Evolutionary conservation across 2,329 filamentous ascomycete genomes (phyloP).

Genomic region (Fusarium longipes): DNA sequence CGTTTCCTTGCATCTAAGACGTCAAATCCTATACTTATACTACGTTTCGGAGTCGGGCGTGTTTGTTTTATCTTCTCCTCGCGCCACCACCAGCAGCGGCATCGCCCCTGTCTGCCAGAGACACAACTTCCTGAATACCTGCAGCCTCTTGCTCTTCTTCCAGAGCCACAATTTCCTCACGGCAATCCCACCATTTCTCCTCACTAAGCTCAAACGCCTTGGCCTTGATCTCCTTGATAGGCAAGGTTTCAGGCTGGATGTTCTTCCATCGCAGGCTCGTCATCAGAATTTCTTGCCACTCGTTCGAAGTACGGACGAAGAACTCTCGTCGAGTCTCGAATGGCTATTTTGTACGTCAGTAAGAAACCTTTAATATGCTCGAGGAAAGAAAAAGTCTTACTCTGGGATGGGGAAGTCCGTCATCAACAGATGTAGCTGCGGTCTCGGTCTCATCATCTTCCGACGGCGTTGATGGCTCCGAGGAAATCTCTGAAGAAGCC

Average conservation of each 20-base stretch:
- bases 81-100: conserved; percentile 55
- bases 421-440: conserved; percentile 68
- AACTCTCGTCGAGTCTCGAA: conserved; percentile 94
- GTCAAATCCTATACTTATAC: background rate
- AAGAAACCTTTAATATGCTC: background rate
- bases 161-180: conserved; percentile 89
- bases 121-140: conserved; percentile 94
- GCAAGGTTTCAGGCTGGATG: conserved; percentile 73
- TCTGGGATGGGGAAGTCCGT: conserved; percentile 78
- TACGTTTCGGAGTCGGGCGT: background rate
- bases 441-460: conserved; percentile 63
- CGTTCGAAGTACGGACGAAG: conserved; percentile 85
- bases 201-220: conserved; percentile 91
- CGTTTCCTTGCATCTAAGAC: no score
- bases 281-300: conserved; percentile 91
- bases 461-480: conserved; percentile 42
- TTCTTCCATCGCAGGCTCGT: conserved; percentile 77
- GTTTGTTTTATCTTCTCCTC: conserved; percentile 47
- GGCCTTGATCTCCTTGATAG: conserved; percentile 92
- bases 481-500: conserved; percentile 50
- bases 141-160: conserved; percentile 97
- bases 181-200: conserved; percentile 98
- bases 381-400: conserved; percentile 51
- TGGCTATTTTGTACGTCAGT: conserved; percentile 63
- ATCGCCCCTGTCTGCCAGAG: conserved; percentile 77